Evolutionary conservation across 192 early-diverging fungal species (phyloP), one percentile per base, ranked within the genome.

Genomic region (Rhizophagus sp.): DNA sequence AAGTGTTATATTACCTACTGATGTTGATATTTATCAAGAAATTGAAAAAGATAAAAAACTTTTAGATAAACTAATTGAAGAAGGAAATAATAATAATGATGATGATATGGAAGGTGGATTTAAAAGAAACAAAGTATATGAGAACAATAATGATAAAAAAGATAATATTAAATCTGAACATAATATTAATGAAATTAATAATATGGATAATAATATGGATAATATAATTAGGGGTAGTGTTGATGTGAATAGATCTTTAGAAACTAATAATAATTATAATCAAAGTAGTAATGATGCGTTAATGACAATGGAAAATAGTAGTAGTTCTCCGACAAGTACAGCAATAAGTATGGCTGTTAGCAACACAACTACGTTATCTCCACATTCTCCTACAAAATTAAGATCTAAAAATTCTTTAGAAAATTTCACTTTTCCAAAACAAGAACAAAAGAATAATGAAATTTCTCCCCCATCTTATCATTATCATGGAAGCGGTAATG

Each of bases 1-100:
- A 69, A 74, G 79, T 1, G 77, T 85, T 36, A 78, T 85, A 50
- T 76, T 79, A 34, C 82, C 84, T 3, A 80, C 82, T 19, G 82
- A 85, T 79, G 85, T 86, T 19, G 85, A 86, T 76, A 64, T 82
- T n/a, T 86, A 86, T 78, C 85, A 86, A 67, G 85, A 80, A 36
- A 73, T 83, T 70, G 85, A 86, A 69, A 83, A 83, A 62, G 85
- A 86, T 63, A n/a, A 63, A 39, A 13, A 66, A 41, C 39, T 63
- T 27, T 49, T 47, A 24, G n/a, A 77, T 30, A 15, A 65, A 30
- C 1, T 77, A 25, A 66, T 72, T 10, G 25, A 49, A 24, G 47
- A 27, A 49, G 67, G 67, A 36, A 34, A 5, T 22, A 10, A 36
- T 7, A 34, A 41, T 69, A 12, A 15, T 19, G 70, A n/a, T 44